These are phyloP conservation scores for Chaetomiaceae sp. DNA, from an alignment of 2,329 filamentous ascomycete species.

Conservation along the genomic window DNA sequence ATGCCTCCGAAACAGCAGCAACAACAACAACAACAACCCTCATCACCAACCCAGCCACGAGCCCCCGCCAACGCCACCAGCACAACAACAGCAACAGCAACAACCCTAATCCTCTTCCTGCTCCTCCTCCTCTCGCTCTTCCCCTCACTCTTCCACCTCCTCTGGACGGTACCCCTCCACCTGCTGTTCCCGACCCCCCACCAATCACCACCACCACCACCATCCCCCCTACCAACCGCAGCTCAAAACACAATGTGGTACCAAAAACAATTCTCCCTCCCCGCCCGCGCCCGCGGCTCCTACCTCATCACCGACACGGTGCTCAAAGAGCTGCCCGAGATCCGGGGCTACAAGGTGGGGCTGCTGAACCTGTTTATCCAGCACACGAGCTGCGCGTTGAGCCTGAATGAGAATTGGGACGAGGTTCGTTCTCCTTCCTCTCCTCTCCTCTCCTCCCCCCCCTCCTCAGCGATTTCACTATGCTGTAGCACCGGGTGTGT, in stretches of 20 bases:
- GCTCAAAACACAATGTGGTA: constrained; percentile 57
- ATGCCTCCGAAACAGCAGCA: constrained; percentile 13
- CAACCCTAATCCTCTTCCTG: constrained; percentile 44
- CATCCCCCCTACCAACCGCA: not conserved
- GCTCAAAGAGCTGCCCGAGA: constrained; percentile 67
- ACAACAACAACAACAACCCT: not conserved
- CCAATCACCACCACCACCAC: constrained; percentile 29
- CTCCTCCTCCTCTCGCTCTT: constrained; percentile 50
- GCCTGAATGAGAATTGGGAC: constrained; percentile 89
- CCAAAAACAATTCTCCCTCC: constrained; percentile 81
- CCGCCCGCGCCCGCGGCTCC: constrained; percentile 70
- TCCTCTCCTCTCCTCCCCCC: not conserved
- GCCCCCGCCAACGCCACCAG: constrained; percentile 26
- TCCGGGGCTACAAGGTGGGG: constrained; percentile 77
- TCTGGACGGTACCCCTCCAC: constrained; percentile 47
- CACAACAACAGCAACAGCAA: constrained; percentile 29
- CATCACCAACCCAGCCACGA: not conserved
- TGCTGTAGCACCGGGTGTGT: too few species aligned
- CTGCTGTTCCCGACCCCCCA: constrained; percentile 21
- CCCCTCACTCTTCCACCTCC: constrained; percentile 48
- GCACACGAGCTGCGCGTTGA: constrained; percentile 88
- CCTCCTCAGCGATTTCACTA: too few species aligned
- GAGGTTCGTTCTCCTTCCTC: constrained; percentile 52
- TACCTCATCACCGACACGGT: constrained; percentile 86
- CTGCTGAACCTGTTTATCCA: constrained; percentile 88